These are phyloP conservation scores for Carallia pectinifolia DNA, from an alignment of 345 rosid species.

Conservation along the genomic window DNA sequence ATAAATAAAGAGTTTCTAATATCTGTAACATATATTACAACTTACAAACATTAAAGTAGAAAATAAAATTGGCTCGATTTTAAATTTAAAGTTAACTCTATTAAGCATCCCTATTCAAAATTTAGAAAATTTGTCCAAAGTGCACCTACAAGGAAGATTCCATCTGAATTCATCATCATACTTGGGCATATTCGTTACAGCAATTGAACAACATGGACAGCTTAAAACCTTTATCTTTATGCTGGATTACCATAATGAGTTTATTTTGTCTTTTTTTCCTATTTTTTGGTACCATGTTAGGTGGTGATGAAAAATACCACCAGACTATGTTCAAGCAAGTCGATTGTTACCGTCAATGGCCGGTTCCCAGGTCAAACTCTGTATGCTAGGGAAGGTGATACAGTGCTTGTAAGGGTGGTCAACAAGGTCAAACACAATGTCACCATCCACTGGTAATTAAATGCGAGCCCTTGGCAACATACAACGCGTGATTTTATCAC, in stretches of 20 bases:
- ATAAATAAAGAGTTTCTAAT: no score
- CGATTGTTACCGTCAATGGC: slow-evolving; percentile 82
- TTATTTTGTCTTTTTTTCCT: no score
- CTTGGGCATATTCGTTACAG: neutral
- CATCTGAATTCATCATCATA: neutral
- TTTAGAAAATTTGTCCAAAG: no score
- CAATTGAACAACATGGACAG: slow-evolving; percentile 14
- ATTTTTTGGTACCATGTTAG: slow-evolving; percentile 7
- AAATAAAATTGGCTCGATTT: no score
- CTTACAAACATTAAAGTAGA: no score
- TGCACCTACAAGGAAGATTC: neutral
- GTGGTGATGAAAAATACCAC: slow-evolving; percentile 66
- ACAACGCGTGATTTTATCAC: no score
- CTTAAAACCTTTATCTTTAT: no score
- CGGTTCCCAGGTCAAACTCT: slow-evolving; percentile 83
- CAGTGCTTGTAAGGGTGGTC: slow-evolving; percentile 67
- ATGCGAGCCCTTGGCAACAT: no score
- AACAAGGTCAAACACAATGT: slow-evolving; percentile 85
- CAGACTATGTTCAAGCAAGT: slow-evolving; percentile 73
- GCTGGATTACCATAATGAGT: no score
- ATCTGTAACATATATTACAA: no score
- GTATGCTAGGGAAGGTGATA: slow-evolving; percentile 85
- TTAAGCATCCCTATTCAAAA: no score
- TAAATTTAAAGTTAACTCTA: no score
- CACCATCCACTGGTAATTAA: slow-evolving; percentile 74